phyloP scores from a whole-genome alignment of 2,329 filamentous ascomycete species.

The Colletotrichum higginsianum region DNA sequence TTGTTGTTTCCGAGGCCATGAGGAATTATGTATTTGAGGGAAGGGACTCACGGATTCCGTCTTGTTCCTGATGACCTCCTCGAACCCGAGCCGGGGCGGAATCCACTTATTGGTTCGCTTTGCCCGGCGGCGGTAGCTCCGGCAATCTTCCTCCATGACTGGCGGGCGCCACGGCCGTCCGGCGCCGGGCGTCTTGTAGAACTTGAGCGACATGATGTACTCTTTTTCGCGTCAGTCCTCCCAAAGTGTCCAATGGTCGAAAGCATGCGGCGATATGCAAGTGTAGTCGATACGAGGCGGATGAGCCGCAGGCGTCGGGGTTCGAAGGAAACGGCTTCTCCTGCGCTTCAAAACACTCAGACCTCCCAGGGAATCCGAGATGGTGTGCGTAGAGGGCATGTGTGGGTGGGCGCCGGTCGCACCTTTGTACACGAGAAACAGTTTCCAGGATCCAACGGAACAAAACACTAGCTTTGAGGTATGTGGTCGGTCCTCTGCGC shows the following conservation, averaged over 20 bases:
- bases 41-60: slow-evolving; percentile 47
- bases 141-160: slow-evolving; percentile 41
- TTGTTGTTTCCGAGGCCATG: not conserved
- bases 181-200: slow-evolving; percentile 41
- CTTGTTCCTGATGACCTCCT: slow-evolving; percentile 51
- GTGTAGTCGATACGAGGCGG: not conserved
- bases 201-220: slow-evolving; percentile 41
- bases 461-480: slow-evolving; percentile 36
- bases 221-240: not conserved
- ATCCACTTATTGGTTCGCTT: slow-evolving; percentile 44
- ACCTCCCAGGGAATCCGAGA: slow-evolving; percentile 1
- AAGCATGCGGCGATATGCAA: not conserved
- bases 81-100: slow-evolving; percentile 46
- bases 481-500: slow-evolving; percentile 5
- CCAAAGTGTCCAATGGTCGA: not conserved
- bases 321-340: not conserved
- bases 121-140: slow-evolving; percentile 43
- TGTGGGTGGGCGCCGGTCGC: slow-evolving; percentile 14
- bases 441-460: slow-evolving; percentile 23
- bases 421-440: slow-evolving; percentile 35
- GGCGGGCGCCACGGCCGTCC: slow-evolving; percentile 40
- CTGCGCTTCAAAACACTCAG: slow-evolving; percentile 6
- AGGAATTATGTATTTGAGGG: too few relatives aligned
- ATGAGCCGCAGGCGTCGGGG: slow-evolving; percentile 2
- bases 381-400: not conserved